These are phyloP conservation scores for Leptoxyphium fumago DNA, from an alignment of 2,329 filamentous ascomycete species.

Conservation along the genomic window DNA sequence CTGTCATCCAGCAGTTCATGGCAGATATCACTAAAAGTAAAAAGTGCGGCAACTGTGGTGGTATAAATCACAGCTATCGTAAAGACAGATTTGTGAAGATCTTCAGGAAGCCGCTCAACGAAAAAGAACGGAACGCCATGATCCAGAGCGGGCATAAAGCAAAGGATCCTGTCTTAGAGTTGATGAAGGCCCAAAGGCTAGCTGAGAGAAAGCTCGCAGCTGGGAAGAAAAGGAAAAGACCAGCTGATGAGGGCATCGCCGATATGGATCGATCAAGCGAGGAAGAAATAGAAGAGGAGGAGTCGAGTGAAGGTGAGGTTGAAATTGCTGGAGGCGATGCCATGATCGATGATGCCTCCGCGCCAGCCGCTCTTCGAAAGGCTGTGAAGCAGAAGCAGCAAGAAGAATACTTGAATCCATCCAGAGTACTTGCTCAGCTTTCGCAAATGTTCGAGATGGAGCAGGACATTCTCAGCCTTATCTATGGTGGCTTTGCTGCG, in stretches of 20 bases:
- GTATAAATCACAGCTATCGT: constrained; percentile 67
- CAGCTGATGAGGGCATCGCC: constrained; percentile 55
- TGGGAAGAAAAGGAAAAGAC: constrained; percentile 32
- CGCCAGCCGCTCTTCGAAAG: constrained; percentile 17
- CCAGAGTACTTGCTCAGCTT: constrained; percentile 69
- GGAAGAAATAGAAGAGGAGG: constrained; percentile 23
- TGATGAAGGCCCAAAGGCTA: constrained; percentile 33
- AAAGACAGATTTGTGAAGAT: constrained; percentile 90
- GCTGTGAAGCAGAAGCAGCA: constrained; percentile 26
- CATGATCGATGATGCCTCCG: constrained; percentile 34
- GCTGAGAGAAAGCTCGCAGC: constrained; percentile 17
- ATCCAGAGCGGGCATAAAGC: constrained; percentile 51
- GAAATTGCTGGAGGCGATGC: constrained; percentile 34
- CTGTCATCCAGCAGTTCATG: constrained; percentile 69
- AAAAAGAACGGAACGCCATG: constrained; percentile 68
- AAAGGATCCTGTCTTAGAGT: constrained; percentile 53
- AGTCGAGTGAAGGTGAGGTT: constrained; percentile 15
- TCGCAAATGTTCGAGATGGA: constrained; percentile 74
- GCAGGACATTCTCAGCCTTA: constrained; percentile 63
- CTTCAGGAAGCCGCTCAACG: constrained; percentile 64
- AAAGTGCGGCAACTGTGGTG: constrained; percentile 52
- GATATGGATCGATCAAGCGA: constrained; percentile 43
- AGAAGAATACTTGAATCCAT: constrained; percentile 67
- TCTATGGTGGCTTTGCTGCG: constrained; percentile 41
- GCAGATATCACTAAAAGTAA: constrained; percentile 53